Evolutionary conservation across 768 basidiomycete species (phyloP).

Genomic region (Mycena galericulata): DNA sequence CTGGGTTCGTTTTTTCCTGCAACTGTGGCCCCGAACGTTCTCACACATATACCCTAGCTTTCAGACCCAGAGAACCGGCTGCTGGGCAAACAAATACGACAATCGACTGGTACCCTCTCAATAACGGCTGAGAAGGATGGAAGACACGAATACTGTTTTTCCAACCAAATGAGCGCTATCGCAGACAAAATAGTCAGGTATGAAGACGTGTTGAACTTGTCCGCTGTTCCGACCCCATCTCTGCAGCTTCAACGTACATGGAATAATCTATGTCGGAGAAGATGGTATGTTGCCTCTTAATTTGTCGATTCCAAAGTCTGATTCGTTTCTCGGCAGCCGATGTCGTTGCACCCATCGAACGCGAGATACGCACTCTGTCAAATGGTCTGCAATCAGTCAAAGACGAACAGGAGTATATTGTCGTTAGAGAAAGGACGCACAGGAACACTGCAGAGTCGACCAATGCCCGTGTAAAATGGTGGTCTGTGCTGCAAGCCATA

Average conservation of each 20-base stretch:
- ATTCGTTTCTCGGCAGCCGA: constrained; percentile 54
- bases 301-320: not conserved
- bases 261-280: constrained; percentile 92
- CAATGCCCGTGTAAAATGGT: constrained; percentile 98
- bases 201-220: constrained; percentile 36
- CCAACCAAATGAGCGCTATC: constrained; percentile 97
- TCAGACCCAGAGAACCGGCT: constrained; percentile 77
- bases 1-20: constrained; percentile 68
- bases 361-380: constrained; percentile 90
- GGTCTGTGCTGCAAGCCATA: constrained; percentile 92
- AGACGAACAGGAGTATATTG: constrained; percentile 99
- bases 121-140: constrained; percentile 92
- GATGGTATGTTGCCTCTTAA: constrained; percentile 69
- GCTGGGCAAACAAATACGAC: constrained; percentile 84
- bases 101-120: constrained; percentile 89
- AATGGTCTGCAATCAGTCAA: constrained; percentile 89
- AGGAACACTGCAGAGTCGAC: constrained; percentile 95
- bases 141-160: constrained; percentile 96
- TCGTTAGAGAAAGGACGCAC: constrained; percentile 92
- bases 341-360: constrained; percentile 94
- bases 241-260: constrained; percentile 96
- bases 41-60: constrained; percentile 61
- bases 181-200: constrained; percentile 96
- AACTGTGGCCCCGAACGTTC: constrained; percentile 12
- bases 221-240: constrained; percentile 10